These are phyloP conservation scores for Vicia faba DNA, from an alignment of 306 rosid genomes.

Conservation along the genomic window DNA sequence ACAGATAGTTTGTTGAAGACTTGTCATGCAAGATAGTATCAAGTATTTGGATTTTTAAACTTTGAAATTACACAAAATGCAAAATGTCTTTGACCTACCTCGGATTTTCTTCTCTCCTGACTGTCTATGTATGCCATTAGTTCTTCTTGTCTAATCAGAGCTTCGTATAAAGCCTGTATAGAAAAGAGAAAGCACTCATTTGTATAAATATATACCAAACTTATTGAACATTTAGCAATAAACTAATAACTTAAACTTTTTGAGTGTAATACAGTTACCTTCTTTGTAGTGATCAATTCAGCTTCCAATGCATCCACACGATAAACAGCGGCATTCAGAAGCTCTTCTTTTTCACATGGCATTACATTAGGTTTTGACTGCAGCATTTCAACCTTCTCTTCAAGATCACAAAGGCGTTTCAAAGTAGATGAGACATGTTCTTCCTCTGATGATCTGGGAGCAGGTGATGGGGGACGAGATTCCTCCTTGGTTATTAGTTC, in stretches of 20 bases:
- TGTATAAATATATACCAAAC: slow-evolving; percentile 13
- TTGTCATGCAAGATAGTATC: slow-evolving; percentile 16
- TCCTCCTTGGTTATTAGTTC: slow-evolving; percentile 52
- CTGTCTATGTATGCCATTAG: slow-evolving; percentile 80
- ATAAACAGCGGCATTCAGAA: slow-evolving; percentile 84
- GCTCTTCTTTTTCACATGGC: slow-evolving; percentile 88
- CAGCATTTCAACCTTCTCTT: slow-evolving; percentile 67
- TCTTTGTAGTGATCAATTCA: slow-evolving; percentile 80
- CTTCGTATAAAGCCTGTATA: slow-evolving; percentile 75
- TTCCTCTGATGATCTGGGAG: slow-evolving; percentile 40
- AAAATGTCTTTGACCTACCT: slow-evolving; percentile 46
- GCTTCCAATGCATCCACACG: slow-evolving; percentile 92
- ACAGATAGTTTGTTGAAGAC: slow-evolving; percentile 29
- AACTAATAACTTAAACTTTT: slow-evolving; percentile 9
- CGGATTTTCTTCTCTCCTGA: slow-evolving; percentile 56
- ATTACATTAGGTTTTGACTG: slow-evolving; percentile 72
- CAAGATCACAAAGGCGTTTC: slow-evolving; percentile 69
- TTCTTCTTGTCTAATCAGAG: slow-evolving; percentile 86
- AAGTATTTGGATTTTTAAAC: slow-evolving; percentile 5
- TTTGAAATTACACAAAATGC: slow-evolving; percentile 5
- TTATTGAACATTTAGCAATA: slow-evolving; percentile 18
- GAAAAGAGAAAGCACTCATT: slow-evolving; percentile 23
- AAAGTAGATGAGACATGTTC: slow-evolving; percentile 60
- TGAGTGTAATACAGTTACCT: slow-evolving; percentile 46
- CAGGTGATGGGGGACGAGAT: slow-evolving; percentile 64